Evolutionary conservation across 495 filamentous ascomycete genomes (phyloP).

Genomic region (Penicillium tannophilum): DNA sequence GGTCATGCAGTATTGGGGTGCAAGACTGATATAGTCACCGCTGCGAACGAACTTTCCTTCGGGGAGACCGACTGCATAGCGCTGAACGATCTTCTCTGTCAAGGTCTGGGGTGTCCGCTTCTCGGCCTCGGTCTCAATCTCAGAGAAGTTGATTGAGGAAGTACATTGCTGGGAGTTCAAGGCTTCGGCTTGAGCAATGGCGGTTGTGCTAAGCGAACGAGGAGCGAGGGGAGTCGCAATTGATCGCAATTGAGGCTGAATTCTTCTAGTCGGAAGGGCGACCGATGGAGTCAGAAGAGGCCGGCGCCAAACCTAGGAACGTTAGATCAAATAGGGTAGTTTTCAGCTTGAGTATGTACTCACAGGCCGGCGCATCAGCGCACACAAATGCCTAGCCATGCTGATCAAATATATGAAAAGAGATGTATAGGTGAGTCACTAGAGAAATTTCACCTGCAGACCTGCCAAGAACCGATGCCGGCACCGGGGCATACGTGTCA

Average conservation of each 20-base stretch:
- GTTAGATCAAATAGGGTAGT: neutral
- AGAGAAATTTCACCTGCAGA: neutral
- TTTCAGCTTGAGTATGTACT: neutral
- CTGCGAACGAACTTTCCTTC: conserved; percentile 69
- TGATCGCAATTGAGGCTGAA: conserved; percentile 1
- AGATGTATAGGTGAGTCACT: neutral
- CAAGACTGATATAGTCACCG: conserved; percentile 83
- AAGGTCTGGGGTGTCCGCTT: conserved; percentile 62
- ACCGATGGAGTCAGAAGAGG: neutral
- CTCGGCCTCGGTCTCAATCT: neutral
- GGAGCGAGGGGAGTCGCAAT: neutral
- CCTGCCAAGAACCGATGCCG: neutral
- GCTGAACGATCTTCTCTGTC: conserved; percentile 91
- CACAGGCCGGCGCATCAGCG: neutral
- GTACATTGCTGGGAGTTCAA: neutral
- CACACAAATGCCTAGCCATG: conserved; percentile 1
- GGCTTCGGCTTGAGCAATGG: neutral
- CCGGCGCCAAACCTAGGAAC: neutral
- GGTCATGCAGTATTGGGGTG: conserved; percentile 78
- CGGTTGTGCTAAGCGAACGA: neutral
- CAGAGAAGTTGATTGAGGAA: neutral
- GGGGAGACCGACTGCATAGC: conserved; percentile 69
- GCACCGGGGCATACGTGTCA: neutral
- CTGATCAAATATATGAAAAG: neutral
- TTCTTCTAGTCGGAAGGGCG: neutral